Evolutionary conservation across 768 basidiomycete genomes (phyloP).

Genomic region (Boletus subcaerulescens): DNA sequence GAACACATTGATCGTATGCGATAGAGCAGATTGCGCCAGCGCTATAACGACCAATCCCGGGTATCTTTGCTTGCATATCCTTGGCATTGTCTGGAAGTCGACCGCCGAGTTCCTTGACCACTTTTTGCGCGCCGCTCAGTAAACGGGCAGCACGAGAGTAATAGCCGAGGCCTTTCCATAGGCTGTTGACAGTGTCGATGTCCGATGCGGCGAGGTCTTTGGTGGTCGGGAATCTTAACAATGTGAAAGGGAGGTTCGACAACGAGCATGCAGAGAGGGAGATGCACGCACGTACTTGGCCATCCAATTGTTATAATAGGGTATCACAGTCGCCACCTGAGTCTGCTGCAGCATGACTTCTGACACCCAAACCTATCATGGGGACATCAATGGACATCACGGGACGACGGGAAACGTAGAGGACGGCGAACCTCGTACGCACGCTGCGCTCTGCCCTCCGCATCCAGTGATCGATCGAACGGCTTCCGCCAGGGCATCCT

Average conservation of each 20-base stretch:
- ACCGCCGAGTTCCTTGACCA: constrained; percentile 61
- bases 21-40: constrained; percentile 85
- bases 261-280: neutral
- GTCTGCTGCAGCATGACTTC: constrained; percentile 98
- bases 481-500: constrained; percentile 93
- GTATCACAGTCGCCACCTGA: constrained; percentile 89
- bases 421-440: constrained; percentile 76
- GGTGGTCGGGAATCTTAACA: constrained; percentile 75
- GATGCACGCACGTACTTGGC: constrained; percentile 47
- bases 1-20: constrained; percentile 78
- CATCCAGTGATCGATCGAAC: constrained; percentile 50
- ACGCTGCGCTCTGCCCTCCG: constrained; percentile 69
- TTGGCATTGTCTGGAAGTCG: constrained; percentile 75
- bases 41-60: constrained; percentile 87
- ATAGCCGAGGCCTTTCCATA: constrained; percentile 93
- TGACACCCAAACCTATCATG: constrained; percentile 73
- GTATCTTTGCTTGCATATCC: constrained; percentile 78
- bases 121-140: constrained; percentile 79
- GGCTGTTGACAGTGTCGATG: constrained; percentile 79
- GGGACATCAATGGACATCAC: neutral
- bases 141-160: constrained; percentile 84
- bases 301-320: constrained; percentile 91
- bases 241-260: neutral
- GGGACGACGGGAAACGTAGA: neutral
- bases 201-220: constrained; percentile 66